phyloP scores from a whole-genome alignment of 768 basidiomycete species.

The Austroboletus eburneus region DNA sequence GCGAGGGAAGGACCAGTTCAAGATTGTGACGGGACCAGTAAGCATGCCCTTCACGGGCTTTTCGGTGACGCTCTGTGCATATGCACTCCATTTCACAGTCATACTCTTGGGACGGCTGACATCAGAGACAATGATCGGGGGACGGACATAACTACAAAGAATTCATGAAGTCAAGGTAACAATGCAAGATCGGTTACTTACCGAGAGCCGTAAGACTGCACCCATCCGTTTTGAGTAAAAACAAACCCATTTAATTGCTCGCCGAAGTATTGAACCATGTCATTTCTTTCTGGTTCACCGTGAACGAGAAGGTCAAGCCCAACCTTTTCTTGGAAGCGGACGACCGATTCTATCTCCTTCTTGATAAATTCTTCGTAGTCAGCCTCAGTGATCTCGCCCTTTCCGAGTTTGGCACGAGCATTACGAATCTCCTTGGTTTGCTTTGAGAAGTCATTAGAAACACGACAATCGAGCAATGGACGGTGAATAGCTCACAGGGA shows the following conservation, averaged over 20 bases:
- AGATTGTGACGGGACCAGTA: conserved; percentile 95
- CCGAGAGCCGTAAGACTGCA: conserved; percentile 99
- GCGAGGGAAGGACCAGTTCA: conserved; percentile 99
- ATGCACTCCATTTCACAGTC: conserved; percentile 95
- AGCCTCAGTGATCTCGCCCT: conserved; percentile 79
- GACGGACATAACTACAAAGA: conserved; percentile 78
- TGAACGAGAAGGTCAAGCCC: conserved; percentile 97
- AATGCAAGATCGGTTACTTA: conserved; percentile 31
- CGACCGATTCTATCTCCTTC: conserved; percentile 91
- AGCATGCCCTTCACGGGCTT: conserved; percentile 99
- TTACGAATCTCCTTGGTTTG: conserved; percentile 99
- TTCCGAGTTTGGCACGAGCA: conserved; percentile 92
- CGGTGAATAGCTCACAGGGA: conserved; percentile 59
- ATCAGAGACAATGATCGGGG: conserved; percentile 97
- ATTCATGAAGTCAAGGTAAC: conserved; percentile 5
- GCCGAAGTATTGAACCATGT: conserved; percentile 99
- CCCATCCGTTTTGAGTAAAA: conserved; percentile 99
- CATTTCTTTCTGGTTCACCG: conserved; percentile 98
- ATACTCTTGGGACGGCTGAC: conserved; percentile 90
- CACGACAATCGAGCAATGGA: background rate
- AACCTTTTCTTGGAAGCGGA: conserved; percentile 95
- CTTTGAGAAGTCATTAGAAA: conserved; percentile 33
- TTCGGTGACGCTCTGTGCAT: conserved; percentile 90
- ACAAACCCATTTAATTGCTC: conserved; percentile 93
- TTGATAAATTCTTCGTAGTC: conserved; percentile 98